Conservation (phyloP, 2,329 filamentous ascomycete species). For the Knoxdaviesia proteae region DNA sequence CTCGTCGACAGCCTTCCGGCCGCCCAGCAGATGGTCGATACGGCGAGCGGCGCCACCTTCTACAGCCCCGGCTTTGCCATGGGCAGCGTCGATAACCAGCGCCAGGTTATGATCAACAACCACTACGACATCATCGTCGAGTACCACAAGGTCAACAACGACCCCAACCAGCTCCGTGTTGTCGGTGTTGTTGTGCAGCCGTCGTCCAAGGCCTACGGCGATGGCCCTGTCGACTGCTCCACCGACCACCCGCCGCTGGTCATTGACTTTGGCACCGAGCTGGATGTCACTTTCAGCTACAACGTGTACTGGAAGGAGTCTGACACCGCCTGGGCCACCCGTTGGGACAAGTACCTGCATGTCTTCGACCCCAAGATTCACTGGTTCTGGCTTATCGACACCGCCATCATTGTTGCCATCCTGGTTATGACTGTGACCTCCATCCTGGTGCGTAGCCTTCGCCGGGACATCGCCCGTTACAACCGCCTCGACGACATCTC, state of each 20-base stretch:
- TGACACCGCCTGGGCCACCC: slow-evolving; percentile 75
- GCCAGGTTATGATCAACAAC: slow-evolving; percentile 54
- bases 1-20: slow-evolving; percentile 85
- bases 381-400: slow-evolving; percentile 97
- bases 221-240: slow-evolving; percentile 40
- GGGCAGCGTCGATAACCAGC: slow-evolving; percentile 23
- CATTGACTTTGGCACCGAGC: slow-evolving; percentile 30
- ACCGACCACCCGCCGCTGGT: slow-evolving; percentile 34
- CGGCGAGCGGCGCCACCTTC: slow-evolving; percentile 55
- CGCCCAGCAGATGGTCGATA: slow-evolving; percentile 62
- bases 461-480: slow-evolving; percentile 91
- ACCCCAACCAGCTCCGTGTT: slow-evolving; percentile 54
- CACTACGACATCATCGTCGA: slow-evolving; percentile 91
- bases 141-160: slow-evolving; percentile 55
- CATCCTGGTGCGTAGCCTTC: slow-evolving; percentile 70
- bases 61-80: slow-evolving; percentile 84
- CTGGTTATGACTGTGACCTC: slow-evolving; percentile 79
- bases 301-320: slow-evolving; percentile 78
- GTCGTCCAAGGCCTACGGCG: slow-evolving; percentile 41
- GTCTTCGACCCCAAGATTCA: slow-evolving; percentile 97
- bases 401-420: slow-evolving; percentile 83
- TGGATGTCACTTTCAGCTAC: slow-evolving; percentile 67
- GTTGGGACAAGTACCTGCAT: slow-evolving; percentile 97
- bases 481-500: slow-evolving; percentile 85
- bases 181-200: slow-evolving; percentile 85